These are phyloP conservation scores for Lolium perenne DNA, from an alignment of 176 grass and related monocot genomes.

Conservation along the genomic window DNA sequence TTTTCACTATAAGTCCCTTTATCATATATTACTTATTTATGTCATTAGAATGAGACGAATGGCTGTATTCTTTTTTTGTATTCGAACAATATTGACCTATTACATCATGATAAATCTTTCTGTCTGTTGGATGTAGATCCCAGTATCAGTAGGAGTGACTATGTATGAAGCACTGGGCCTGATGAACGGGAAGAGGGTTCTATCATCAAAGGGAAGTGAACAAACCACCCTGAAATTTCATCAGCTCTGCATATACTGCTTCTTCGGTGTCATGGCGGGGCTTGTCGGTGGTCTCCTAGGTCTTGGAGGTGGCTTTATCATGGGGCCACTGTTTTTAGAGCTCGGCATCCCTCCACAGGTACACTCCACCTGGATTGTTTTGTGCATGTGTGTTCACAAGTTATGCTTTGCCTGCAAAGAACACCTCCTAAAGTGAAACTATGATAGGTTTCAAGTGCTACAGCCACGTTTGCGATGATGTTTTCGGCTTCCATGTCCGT, in stretches of 20 bases:
- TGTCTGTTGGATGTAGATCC: constrained; percentile 57
- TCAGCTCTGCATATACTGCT: constrained; percentile 67
- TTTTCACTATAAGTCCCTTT: background rate
- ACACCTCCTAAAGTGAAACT: constrained; percentile 23
- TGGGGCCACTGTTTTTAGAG: constrained; percentile 94
- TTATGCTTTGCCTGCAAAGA: constrained; percentile 22
- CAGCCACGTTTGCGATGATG: constrained; percentile 94
- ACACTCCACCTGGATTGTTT: constrained; percentile 1
- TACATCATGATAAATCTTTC: constrained; percentile 32
- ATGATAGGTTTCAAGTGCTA: constrained; percentile 92
- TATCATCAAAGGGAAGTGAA: constrained; percentile 67
- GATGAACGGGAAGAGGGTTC: constrained; percentile 69
- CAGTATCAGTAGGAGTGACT: constrained; percentile 71
- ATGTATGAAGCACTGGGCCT: constrained; percentile 82
- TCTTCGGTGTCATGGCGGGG: constrained; percentile 67
- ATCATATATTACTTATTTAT: background rate
- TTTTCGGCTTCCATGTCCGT: constrained; percentile 97
- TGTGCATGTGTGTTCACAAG: background rate
- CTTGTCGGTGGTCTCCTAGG: constrained; percentile 90
- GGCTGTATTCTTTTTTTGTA: background rate
- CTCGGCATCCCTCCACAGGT: constrained; percentile 92
- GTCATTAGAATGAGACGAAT: constrained; percentile 24
- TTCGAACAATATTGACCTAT: constrained; percentile 3
- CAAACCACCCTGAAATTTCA: constrained; percentile 55
- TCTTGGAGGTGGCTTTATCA: constrained; percentile 90